phyloP scores from a whole-genome alignment of 345 rosid species.

The Rhodamnia rubescens region DNA sequence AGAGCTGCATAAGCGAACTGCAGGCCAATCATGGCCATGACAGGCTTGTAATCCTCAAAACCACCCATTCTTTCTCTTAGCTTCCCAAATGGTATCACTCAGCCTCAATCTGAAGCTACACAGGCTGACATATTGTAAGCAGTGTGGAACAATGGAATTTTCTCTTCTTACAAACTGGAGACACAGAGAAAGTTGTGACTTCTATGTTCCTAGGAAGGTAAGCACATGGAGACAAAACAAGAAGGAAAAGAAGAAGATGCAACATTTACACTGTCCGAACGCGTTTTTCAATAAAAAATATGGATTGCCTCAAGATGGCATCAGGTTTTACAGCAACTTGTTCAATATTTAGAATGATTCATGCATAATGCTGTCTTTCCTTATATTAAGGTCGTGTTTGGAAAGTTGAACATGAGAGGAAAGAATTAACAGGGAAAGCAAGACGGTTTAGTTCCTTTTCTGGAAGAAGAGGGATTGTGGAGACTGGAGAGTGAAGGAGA shows the following conservation, averaged over 20 bases:
- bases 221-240: background rate
- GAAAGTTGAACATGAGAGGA: background rate
- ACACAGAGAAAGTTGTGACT: background rate
- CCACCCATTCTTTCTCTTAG: background rate
- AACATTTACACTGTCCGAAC: background rate
- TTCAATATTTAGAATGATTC: background rate
- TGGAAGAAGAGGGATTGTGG: background rate
- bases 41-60: slow-evolving; percentile 17
- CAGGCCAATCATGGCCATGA: slow-evolving; percentile 18
- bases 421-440: background rate
- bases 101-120: too few species aligned
- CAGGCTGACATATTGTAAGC: background rate
- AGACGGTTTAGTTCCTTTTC: background rate
- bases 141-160: background rate
- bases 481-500: background rate
- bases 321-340: background rate
- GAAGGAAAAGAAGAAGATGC: background rate
- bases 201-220: background rate
- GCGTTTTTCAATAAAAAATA: background rate
- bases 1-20: slow-evolving; percentile 18
- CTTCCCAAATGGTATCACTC: background rate
- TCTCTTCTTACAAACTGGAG: background rate
- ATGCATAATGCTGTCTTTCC: background rate
- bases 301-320: background rate
- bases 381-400: background rate